Evolutionary conservation across 495 filamentous ascomycete genomes (phyloP).

Genomic region (Annulohypoxylon moriforme): DNA sequence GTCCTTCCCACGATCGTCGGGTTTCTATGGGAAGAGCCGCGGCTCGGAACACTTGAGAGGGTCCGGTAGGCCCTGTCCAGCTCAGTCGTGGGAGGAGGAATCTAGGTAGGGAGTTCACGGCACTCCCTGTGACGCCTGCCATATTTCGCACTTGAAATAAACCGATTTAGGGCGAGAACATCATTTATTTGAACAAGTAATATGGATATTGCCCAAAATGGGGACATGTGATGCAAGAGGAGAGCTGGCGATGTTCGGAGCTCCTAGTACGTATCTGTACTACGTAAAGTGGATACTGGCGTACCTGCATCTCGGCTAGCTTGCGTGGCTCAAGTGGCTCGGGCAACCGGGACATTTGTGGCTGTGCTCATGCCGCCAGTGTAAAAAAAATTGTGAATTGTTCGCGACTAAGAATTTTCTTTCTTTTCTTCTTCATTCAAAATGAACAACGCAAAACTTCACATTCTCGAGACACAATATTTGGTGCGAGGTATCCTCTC

Average conservation of each 20-base stretch:
- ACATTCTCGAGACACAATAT: slow-evolving; percentile 63
- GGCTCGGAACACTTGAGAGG: slow-evolving; percentile 41
- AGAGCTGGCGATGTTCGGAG: slow-evolving; percentile 39
- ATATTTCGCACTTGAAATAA: slow-evolving; percentile 29
- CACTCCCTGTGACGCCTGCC: slow-evolving; percentile 46
- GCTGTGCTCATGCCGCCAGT: neutral
- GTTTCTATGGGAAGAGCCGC: slow-evolving; percentile 40
- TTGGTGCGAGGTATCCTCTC: slow-evolving; percentile 57
- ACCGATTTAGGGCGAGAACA: neutral
- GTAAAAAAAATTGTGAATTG: slow-evolving; percentile 41
- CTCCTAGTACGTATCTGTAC: slow-evolving; percentile 5
- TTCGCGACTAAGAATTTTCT: slow-evolving; percentile 16
- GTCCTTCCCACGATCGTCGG: slow-evolving; percentile 27
- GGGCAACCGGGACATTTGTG: neutral
- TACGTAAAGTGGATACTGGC: slow-evolving; percentile 2
- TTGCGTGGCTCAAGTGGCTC: neutral
- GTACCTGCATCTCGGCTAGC: neutral
- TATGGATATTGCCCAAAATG: slow-evolving; percentile 4
- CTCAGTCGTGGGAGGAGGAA: slow-evolving; percentile 66
- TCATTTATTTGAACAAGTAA: neutral
- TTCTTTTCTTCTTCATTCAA: slow-evolving; percentile 55
- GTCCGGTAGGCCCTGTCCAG: slow-evolving; percentile 55
- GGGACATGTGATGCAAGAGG: slow-evolving; percentile 12
- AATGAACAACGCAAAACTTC: slow-evolving; percentile 65
- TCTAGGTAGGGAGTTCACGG: slow-evolving; percentile 54